Evolutionary conservation across 768 basidiomycete genomes (phyloP), one percentile per base, ranked within the genome.

Genomic region (Strobilomyces dryophilus): DNA sequence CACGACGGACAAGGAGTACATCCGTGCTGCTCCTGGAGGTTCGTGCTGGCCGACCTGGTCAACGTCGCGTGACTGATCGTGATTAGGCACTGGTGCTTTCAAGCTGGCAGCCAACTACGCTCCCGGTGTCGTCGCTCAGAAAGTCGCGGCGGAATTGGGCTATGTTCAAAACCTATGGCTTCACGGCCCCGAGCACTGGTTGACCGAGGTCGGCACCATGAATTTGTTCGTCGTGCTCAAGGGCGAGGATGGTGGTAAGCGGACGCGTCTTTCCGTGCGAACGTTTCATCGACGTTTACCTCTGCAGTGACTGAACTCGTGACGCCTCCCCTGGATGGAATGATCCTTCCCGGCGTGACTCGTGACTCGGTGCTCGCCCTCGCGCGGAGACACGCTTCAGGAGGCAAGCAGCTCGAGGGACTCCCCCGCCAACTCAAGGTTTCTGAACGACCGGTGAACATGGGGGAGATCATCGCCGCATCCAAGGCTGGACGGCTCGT

Each of bases 161-260:
- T 95, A 97, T 66, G 79, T 79, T 15, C 93, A 95, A 64, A 95
- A 92, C 67, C 76, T 95, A 10, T 95, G 93, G 93, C 74, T 95
- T 32, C 82, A 90, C 55, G 93, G 92, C 0, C 74, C 74, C 2
- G 75, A 79, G 47, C 74, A 79, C 56, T 65, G 74, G 55, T 61
- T 80, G 45, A 82, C 79, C 4, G 80, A 80, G 66, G 92, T 92
- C 39, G 93, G 93, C 39, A 92, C 92, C 1, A 95, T 95, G 93
- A 95, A 95, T 70, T 71, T 93, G 67, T 95, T 95, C 56, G 82
- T 87, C 41, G 89, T 85, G 4, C 83, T 94, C 71, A 82, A 80
- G 66, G 79, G 76, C 20, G 77, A 80, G 18, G 81, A 88, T 61
- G 89, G 88, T 45, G 73, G 86, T 84, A 48, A 53, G 76, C 56